Evolutionary conservation across 768 basidiomycete genomes (phyloP), one percentile per base, ranked within the genome.

Genomic region (Candolleomyces aberdarensis): DNA sequence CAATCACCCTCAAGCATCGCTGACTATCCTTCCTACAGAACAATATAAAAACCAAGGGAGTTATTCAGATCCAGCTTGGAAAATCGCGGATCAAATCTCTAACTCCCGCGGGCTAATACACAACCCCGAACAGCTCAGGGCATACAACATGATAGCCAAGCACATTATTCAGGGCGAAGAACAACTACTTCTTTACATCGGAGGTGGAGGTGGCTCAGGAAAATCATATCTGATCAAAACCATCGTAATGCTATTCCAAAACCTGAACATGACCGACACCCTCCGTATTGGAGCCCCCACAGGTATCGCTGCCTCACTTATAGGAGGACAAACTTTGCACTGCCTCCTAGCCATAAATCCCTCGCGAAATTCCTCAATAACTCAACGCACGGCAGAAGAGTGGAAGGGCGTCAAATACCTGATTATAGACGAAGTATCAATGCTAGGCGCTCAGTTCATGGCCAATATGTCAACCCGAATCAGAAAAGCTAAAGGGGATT

Each of bases 301-400:
- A 5, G 74, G 74, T 0, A 69, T 65, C 20, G 70, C 74, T 0
- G 74, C 74, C 0, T 46, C 64, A 0, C 41, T 71, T 1, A 71
- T 75, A 7, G 65, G 58, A 0, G 74, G 73, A 2, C 66, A 65
- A 15, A 75, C 74, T 0, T 57, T 74, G 5, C 72, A 74, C 58
- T 64, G 71, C 0, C 55, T 76, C 4, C 64, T 64, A 0, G 58
- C 71, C 50, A 41, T 68, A 3, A 62, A 62, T 0, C 60, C 60
- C 2, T 22, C 62, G 1, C 15, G 57, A 41, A 40, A 4, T 10
- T 6, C 19, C 1, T 26, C 19, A 3, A 17, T 31, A 1, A 52
- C 51, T 1, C 26, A 20, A 22, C 17, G 26, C 3, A 36, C 41
- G 3, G 6, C 48, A 11, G 17, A 31, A 31, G 56, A 73, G 7